Evolutionary conservation across 352 stramenopile species (phyloP).

Genomic region (Phytopythium helicoides): DNA sequence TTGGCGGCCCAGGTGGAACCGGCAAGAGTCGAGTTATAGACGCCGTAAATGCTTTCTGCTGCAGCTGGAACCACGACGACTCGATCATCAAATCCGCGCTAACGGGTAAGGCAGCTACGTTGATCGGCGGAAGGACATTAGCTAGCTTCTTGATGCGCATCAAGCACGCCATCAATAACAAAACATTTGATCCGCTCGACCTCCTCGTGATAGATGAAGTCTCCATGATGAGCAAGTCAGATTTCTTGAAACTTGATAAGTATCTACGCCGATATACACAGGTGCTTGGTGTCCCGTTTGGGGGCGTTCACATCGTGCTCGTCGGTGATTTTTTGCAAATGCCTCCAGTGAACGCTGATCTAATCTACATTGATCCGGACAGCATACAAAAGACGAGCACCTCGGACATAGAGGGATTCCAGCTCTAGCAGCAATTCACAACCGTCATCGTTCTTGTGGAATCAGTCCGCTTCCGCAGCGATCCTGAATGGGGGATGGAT

Average conservation of each 20-base stretch:
- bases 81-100: neutral
- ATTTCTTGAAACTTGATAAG: slow-evolving; percentile 1
- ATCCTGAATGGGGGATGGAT: slow-evolving; percentile 4
- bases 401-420: slow-evolving; percentile 5
- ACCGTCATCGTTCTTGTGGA: slow-evolving; percentile 6
- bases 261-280: slow-evolving; percentile 4
- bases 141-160: slow-evolving; percentile 6
- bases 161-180: neutral
- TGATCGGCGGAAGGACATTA: neutral
- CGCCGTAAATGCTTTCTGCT: slow-evolving; percentile 6
- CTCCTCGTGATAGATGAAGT: slow-evolving; percentile 5
- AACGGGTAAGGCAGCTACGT: too few species aligned
- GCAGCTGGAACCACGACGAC: slow-evolving; percentile 1
- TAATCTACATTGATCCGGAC: slow-evolving; percentile 3
- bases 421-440: slow-evolving; percentile 5
- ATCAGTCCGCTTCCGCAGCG: slow-evolving; percentile 3
- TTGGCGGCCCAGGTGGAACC: slow-evolving; percentile 4
- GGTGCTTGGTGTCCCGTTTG: slow-evolving; percentile 2
- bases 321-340: too few species aligned
- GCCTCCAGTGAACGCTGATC: neutral
- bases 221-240: slow-evolving; percentile 6
- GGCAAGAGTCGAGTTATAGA: slow-evolving; percentile 8
- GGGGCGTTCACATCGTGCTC: too few species aligned
- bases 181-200: slow-evolving; percentile 4
- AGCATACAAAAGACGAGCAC: neutral